Evolutionary conservation across 345 rosid species (phyloP), one percentile per base, ranked within the genome.

Genomic region (Citrus medica): DNA sequence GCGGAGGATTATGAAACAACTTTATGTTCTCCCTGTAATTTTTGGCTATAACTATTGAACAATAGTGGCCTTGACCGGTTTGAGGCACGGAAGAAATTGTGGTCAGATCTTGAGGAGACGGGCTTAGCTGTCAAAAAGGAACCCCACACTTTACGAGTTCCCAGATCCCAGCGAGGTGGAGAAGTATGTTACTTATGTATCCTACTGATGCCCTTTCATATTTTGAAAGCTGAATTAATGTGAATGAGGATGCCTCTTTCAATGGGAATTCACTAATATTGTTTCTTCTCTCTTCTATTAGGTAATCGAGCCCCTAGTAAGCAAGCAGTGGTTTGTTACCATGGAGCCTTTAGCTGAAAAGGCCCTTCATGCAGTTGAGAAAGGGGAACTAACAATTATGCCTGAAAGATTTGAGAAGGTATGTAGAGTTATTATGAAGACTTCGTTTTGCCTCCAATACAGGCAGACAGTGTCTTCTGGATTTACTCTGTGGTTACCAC

Each of bases 321-420:
- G 99, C 80, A 92, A 93, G 86, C 99, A 95, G 80, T 95, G 99
- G 98, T 95, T 95, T 87, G 93, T 95, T 79, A 87, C 92, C 71
- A 95, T 92, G 98, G 96, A 95, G 67, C 89, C 97, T 80, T 79
- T 93, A 83, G 99, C 99, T 77, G 97, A 92, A 84, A 95, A 93
- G 87, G 99, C 98, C 66, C 98, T 95, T 87, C 89, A 22, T 69
- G 98, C 93, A 9, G 99, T 95, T 84, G 92, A 93, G 58, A 85
- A 86, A 51, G 92, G 97, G 56, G 90, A 93, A 60, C 60, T 95
- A 71, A 88, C 90, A 71, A 91, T 95, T 74, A 77, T 91, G 79
- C 99, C 99, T 64, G 97, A 95, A 83, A 93, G 99, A 86, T 93
- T 93, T 87, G 97, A 91, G 84, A 95, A 93, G 99, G 99, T 93